Evolutionary conservation across 352 stramenopile genomes (phyloP).

Genomic region (Globisporangium rhizosaccharum): DNA sequence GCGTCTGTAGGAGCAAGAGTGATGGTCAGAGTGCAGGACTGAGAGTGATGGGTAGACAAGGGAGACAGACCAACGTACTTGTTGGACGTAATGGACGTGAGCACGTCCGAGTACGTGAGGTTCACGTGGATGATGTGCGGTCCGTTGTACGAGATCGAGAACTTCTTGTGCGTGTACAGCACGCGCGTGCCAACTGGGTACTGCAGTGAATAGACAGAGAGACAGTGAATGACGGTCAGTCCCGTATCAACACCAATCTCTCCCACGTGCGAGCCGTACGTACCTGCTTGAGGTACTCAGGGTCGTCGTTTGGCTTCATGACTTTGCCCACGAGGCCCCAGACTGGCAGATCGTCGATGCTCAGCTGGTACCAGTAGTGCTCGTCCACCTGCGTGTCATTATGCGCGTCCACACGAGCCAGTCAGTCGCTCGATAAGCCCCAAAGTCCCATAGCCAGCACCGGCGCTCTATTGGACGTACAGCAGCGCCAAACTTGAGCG

Average conservation of each 20-base stretch:
- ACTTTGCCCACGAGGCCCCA: conserved; percentile 98
- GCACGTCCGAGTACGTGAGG: conserved; percentile 91
- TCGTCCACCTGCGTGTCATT: conserved; percentile 70
- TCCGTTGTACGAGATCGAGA: conserved; percentile 96
- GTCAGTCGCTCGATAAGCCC: background rate
- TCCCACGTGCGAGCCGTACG: background rate
- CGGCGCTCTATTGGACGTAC: conserved; percentile 19
- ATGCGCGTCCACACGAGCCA: background rate
- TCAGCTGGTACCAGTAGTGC: conserved; percentile 99
- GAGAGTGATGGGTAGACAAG: background rate
- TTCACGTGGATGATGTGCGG: conserved; percentile 98
- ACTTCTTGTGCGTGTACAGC: conserved; percentile 97
- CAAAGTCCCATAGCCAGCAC: background rate
- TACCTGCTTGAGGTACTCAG: conserved; percentile 75
- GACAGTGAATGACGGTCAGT: background rate
- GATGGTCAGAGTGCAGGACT: background rate
- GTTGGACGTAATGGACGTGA: conserved; percentile 81
- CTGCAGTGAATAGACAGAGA: conserved; percentile 13
- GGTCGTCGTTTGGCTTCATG: conserved; percentile 84
- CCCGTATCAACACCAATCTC: no score
- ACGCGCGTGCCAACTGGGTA: conserved; percentile 74
- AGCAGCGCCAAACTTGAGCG: conserved; percentile 72
- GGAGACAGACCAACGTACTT: conserved; percentile 28
- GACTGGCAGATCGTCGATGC: conserved; percentile 97
- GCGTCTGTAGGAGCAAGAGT: conserved; percentile 18